phyloP scores from a whole-genome alignment of 768 basidiomycete genomes.

The Dioszegia hungarica region DNA sequence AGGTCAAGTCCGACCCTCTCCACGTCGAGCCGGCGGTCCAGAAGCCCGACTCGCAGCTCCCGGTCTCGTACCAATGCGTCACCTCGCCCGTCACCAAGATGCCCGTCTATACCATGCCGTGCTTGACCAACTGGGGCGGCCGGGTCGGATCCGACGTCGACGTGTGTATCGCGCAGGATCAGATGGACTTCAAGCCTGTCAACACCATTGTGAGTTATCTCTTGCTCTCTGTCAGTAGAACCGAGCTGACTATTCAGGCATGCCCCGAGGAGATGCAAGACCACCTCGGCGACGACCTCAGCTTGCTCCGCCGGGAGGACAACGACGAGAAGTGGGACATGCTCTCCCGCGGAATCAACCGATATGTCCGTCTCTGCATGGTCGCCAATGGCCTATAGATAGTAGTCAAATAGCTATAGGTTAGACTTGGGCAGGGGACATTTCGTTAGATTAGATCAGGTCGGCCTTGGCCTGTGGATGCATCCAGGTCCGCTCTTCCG shows the following conservation, averaged over 20 bases:
- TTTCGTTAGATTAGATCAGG: too few relatives aligned
- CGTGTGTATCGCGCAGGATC: conserved; percentile 8
- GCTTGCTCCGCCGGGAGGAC: conserved; percentile 3
- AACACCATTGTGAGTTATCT: conserved; percentile 8
- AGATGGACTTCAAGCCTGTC: conserved; percentile 5
- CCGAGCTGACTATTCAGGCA: conserved; percentile 1
- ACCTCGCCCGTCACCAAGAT: neutral
- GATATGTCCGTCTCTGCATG: conserved; percentile 17
- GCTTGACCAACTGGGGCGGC: conserved; percentile 4
- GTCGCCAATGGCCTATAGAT: conserved; percentile 6
- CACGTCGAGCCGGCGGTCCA: neutral
- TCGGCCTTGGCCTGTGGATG: too few relatives aligned
- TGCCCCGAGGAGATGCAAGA: conserved; percentile 22
- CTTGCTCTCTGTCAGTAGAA: neutral
- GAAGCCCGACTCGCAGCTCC: neutral
- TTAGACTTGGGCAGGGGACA: too few relatives aligned
- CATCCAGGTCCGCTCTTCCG: neutral
- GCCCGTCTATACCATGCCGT: conserved; percentile 3
- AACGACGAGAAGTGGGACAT: conserved; percentile 12
- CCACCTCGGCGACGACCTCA: neutral
- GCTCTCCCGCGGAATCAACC: neutral
- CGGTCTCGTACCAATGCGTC: neutral
- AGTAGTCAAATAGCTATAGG: too few relatives aligned
- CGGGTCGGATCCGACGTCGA: conserved; percentile 1
- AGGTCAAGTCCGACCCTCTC: conserved; percentile 3